phyloP scores from a whole-genome alignment of 2,329 filamentous ascomycete species.

The Fusarium xylarioides region DNA sequence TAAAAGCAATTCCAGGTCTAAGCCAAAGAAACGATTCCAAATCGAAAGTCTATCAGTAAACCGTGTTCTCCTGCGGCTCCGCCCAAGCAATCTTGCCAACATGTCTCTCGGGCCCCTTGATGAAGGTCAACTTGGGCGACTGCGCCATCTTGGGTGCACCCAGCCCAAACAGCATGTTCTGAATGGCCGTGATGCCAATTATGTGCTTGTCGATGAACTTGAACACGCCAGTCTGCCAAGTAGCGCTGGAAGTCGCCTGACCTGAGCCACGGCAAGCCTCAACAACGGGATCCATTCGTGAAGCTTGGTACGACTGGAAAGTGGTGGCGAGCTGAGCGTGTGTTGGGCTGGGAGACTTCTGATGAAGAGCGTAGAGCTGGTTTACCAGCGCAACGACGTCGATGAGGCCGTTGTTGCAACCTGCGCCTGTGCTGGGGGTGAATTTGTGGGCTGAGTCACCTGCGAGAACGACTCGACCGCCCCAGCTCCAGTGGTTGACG shows the following conservation, averaged over 20 bases:
- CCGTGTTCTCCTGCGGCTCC: not conserved
- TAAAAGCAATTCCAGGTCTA: not conserved
- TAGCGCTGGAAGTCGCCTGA: slow-evolving; percentile 16
- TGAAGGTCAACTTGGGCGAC: slow-evolving; percentile 7
- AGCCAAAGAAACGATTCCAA: not conserved
- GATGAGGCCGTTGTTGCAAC: slow-evolving; percentile 49
- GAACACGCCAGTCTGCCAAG: slow-evolving; percentile 23
- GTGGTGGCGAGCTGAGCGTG: not conserved
- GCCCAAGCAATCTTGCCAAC: not conserved
- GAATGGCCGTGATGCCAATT: slow-evolving; percentile 3
- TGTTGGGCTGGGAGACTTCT: not conserved
- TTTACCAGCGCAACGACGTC: slow-evolving; percentile 46
- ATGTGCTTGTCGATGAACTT: slow-evolving; percentile 29
- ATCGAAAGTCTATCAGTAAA: not conserved
- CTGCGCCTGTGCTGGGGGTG: slow-evolving; percentile 48
- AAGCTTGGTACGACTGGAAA: slow-evolving; percentile 22
- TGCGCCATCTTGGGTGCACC: slow-evolving; percentile 4
- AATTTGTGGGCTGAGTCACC: slow-evolving; percentile 52
- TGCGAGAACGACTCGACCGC: slow-evolving; percentile 47
- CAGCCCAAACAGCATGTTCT: slow-evolving; percentile 10
- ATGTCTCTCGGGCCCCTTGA: not conserved
- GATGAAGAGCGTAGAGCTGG: slow-evolving; percentile 26
- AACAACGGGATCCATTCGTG: slow-evolving; percentile 12
- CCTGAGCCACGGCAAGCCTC: slow-evolving; percentile 3
- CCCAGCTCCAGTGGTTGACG: slow-evolving; percentile 47